These are phyloP conservation scores for Gamarada debralockiae DNA, from an alignment of 495 filamentous ascomycete species.

Conservation along the genomic window DNA sequence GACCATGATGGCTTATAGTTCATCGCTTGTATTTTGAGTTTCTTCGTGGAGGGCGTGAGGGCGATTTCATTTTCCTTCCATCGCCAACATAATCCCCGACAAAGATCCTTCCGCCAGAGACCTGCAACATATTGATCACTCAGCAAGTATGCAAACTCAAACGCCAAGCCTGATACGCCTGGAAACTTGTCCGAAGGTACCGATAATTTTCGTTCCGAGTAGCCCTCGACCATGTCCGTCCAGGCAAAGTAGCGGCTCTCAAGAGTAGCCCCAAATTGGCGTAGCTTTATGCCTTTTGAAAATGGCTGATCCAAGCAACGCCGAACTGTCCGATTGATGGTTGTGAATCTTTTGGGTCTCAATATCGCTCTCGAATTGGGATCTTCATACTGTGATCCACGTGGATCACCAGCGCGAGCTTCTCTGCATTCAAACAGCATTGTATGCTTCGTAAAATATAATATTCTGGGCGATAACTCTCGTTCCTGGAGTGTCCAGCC, in stretches of 20 bases:
- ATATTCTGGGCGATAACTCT: slow-evolving; percentile 11
- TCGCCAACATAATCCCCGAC: slow-evolving; percentile 8
- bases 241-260: slow-evolving; percentile 1
- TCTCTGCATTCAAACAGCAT: slow-evolving; percentile 21
- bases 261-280: background rate
- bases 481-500: slow-evolving; percentile 24
- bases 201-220: slow-evolving; percentile 3
- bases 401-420: background rate
- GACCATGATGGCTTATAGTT: slow-evolving; percentile 11
- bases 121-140: slow-evolving; percentile 15
- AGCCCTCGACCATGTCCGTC: slow-evolving; percentile 6
- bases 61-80: background rate
- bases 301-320: slow-evolving; percentile 2
- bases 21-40: no score
- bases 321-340: background rate
- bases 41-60: no score
- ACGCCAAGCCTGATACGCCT: slow-evolving; percentile 11
- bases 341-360: background rate
- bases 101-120: slow-evolving; percentile 8
- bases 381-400: background rate
- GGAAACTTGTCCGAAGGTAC: slow-evolving; percentile 4
- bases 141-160: slow-evolving; percentile 4
- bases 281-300: no score
- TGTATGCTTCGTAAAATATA: slow-evolving; percentile 16
- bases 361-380: background rate